These are phyloP conservation scores for Kwoniella pini DNA, from an alignment of 768 basidiomycete species.

Conservation along the genomic window DNA sequence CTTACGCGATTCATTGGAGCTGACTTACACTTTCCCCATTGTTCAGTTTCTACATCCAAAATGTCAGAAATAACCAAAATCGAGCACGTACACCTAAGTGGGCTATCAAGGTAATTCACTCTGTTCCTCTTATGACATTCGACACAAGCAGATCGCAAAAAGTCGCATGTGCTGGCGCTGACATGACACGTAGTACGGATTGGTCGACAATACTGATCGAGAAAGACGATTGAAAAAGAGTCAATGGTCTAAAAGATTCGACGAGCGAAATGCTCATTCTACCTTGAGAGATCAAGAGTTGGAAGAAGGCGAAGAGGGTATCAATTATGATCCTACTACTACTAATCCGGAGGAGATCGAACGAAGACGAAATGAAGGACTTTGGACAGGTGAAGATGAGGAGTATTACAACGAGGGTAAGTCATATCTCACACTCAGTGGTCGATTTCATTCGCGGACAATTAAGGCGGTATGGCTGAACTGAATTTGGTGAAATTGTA, in stretches of 20 bases:
- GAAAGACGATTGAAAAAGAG: slow-evolving; percentile 75
- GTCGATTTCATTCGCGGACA: no score
- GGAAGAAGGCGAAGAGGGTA: slow-evolving; percentile 72
- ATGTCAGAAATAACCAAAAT: slow-evolving; percentile 93
- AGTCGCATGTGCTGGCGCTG: no score
- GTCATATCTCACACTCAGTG: no score
- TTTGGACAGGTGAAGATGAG: slow-evolving; percentile 52
- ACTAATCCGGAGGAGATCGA: slow-evolving; percentile 33
- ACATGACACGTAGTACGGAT: slow-evolving; percentile 79
- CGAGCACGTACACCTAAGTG: slow-evolving; percentile 92
- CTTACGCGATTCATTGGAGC: neutral
- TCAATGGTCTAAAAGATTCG: slow-evolving; percentile 84
- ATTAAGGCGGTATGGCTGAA: no score
- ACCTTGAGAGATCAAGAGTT: slow-evolving; percentile 69
- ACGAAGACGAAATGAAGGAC: slow-evolving; percentile 42
- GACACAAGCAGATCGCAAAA: neutral
- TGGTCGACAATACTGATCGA: slow-evolving; percentile 77
- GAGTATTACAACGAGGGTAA: slow-evolving; percentile 54
- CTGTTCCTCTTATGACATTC: neutral
- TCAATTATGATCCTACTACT: slow-evolving; percentile 46
- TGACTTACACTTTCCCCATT: neutral
- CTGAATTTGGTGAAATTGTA: slow-evolving; percentile 6
- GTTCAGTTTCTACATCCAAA: slow-evolving; percentile 61
- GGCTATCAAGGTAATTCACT: slow-evolving; percentile 60
- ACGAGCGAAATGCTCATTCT: slow-evolving; percentile 72